phyloP scores from a whole-genome alignment of 2,329 filamentous ascomycete species.

The Aureobasidium sp. region DNA sequence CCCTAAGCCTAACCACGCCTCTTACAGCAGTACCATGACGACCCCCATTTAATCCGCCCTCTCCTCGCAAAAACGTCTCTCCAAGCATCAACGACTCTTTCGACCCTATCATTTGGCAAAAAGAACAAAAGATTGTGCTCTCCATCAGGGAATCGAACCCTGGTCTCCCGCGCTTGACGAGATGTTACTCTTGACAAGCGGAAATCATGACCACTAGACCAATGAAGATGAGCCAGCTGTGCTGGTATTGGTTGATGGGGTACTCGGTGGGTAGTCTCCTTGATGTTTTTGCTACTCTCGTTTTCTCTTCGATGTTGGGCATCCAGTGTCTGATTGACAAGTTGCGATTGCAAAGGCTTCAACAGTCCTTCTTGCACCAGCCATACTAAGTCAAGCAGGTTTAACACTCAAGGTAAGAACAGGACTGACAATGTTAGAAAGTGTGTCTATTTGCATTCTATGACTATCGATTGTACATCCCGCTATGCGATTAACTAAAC shows the following conservation, averaged over 20 bases:
- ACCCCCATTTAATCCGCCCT: not conserved
- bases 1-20: not conserved
- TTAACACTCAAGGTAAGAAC: not conserved
- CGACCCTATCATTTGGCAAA: not conserved
- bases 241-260: constrained; percentile 6
- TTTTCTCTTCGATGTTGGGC: not conserved
- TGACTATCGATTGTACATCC: not conserved
- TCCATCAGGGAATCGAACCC: constrained; percentile 27
- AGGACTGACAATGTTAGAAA: not conserved
- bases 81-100: too few species aligned
- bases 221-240: constrained; percentile 13
- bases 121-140: constrained; percentile 7
- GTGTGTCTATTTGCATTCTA: not conserved
- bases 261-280: rapidly evolving
- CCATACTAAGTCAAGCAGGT: not conserved
- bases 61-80: not conserved
- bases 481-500: not conserved
- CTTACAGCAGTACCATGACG: not conserved
- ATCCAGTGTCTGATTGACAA: too few species aligned
- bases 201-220: constrained; percentile 17
- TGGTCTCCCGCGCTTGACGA: constrained; percentile 26
- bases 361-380: not conserved
- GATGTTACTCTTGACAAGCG: constrained; percentile 11
- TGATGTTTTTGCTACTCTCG: not conserved
- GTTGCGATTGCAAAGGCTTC: not conserved